Conservation (phyloP, 768 basidiomycete genomes). For the Calocybe cyanea region DNA sequence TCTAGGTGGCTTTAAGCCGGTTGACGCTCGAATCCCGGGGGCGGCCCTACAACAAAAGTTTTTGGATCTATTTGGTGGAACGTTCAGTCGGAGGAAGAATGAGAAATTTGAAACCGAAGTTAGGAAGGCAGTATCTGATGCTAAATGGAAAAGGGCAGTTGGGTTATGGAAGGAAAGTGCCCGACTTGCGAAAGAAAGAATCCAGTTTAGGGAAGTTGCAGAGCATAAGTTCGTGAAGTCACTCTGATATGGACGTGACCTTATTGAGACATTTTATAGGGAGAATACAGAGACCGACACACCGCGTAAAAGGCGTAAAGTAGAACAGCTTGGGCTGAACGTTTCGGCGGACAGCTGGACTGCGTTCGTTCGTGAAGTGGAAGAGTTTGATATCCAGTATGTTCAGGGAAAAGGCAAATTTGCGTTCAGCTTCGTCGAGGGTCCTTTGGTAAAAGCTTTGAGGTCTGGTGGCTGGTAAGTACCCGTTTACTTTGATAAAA, state of each 20-base stretch:
- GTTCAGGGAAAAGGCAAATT: conserved; percentile 86
- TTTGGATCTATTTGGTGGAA: conserved; percentile 74
- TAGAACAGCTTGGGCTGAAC: conserved; percentile 12
- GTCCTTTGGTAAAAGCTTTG: conserved; percentile 89
- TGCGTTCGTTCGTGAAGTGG: conserved; percentile 40
- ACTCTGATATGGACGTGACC: neutral
- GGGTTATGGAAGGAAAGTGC: conserved; percentile 81
- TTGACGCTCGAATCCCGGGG: conserved; percentile 81
- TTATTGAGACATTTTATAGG: conserved; percentile 9
- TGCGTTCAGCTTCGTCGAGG: conserved; percentile 93
- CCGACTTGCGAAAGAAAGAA: conserved; percentile 63
- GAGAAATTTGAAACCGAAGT: conserved; percentile 80
- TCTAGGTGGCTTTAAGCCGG: conserved; percentile 93
- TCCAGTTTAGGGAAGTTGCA: conserved; percentile 32
- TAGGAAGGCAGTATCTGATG: conserved; percentile 73
- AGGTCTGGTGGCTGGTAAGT: conserved; percentile 87
- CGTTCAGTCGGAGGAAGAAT: conserved; percentile 90
- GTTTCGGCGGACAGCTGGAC: conserved; percentile 14
- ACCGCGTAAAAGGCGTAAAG: conserved; percentile 14
- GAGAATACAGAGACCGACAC: conserved; percentile 27
- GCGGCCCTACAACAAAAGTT: conserved; percentile 68
- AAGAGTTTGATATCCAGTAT: conserved; percentile 84
- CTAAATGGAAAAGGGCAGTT: conserved; percentile 82
- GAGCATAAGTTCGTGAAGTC: conserved; percentile 22
- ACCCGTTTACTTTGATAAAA: neutral